These are phyloP conservation scores for Holtermannia corniformis DNA, from an alignment of 768 basidiomycete genomes.

Conservation along the genomic window DNA sequence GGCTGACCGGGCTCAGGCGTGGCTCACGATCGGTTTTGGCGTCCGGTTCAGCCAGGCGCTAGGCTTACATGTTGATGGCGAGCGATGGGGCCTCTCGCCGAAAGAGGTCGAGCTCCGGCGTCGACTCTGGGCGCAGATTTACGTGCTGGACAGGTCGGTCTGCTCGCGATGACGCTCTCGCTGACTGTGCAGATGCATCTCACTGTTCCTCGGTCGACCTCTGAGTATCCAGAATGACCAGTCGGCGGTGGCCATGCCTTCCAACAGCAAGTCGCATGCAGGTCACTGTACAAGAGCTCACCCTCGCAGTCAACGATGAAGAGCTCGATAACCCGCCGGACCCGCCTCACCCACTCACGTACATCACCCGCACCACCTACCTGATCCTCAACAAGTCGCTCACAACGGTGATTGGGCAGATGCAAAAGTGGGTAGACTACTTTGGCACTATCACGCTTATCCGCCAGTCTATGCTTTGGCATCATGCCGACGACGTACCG, in stretches of 20 bases:
- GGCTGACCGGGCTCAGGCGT: slow-evolving; percentile 3
- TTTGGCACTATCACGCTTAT: not conserved
- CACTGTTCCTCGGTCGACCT: slow-evolving; percentile 25
- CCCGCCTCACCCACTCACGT: slow-evolving; percentile 4
- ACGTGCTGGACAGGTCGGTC: not conserved
- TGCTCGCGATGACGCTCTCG: not conserved
- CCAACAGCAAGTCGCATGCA: slow-evolving; percentile 6
- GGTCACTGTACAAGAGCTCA: no score
- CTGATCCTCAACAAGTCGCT: slow-evolving; percentile 19
- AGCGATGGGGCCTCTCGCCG: slow-evolving; percentile 9
- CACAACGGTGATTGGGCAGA: slow-evolving; percentile 15
- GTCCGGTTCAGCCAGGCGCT: slow-evolving; percentile 20
- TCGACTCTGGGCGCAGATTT: slow-evolving; percentile 18
- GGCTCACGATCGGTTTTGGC: slow-evolving; percentile 16
- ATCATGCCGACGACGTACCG: slow-evolving; percentile 8
- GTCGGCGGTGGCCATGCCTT: slow-evolving; percentile 8
- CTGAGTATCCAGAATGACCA: slow-evolving; percentile 19
- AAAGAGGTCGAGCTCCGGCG: slow-evolving; percentile 21
- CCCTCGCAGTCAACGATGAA: slow-evolving; percentile 10
- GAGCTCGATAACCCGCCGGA: slow-evolving; percentile 6
- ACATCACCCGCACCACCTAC: slow-evolving; percentile 15
- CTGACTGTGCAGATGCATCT: slow-evolving; percentile 10
- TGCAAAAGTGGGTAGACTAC: slow-evolving; percentile 7
- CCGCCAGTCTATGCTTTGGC: slow-evolving; percentile 10
- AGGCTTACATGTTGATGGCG: slow-evolving; percentile 27